These are phyloP conservation scores for Clavaria fumosa DNA, from an alignment of 768 basidiomycete species.

Conservation along the genomic window DNA sequence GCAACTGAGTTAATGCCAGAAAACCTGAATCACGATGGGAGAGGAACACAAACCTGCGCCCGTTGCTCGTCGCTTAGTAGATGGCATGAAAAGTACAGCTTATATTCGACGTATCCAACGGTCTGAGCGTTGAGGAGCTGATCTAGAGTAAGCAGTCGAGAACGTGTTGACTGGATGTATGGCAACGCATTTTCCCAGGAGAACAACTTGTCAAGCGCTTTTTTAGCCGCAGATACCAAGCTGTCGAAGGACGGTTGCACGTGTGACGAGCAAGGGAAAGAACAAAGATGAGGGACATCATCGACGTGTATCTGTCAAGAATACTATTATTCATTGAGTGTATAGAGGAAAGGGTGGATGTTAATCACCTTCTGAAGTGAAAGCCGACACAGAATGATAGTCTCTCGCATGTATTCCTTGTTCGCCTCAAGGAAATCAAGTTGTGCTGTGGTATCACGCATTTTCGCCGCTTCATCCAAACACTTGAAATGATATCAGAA, in stretches of 20 bases:
- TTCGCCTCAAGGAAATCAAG: conserved; percentile 2
- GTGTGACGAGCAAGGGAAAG: conserved; percentile 1
- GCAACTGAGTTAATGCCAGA: not conserved
- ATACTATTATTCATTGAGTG: not conserved
- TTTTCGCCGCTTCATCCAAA: conserved; percentile 1
- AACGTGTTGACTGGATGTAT: not conserved
- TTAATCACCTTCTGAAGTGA: not conserved
- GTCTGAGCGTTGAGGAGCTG: conserved; percentile 1
- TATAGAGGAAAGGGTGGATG: not conserved
- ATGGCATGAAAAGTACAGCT: not conserved
- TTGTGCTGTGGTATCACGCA: not conserved
- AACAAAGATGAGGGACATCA: not conserved
- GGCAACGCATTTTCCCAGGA: not conserved
- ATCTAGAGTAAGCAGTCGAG: not conserved
- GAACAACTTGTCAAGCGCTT: not conserved
- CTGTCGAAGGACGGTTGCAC: not conserved
- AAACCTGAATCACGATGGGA: not conserved
- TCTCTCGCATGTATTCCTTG: not conserved
- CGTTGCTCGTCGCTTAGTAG: not conserved
- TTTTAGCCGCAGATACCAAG: not conserved
- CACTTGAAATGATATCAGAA: not conserved
- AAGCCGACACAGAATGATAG: not conserved
- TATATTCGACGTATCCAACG: not conserved
- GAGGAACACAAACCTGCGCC: not conserved
- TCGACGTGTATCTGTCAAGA: not conserved